A percentile compares a stretch with the other conserved stretches of the same genome.
Conservation (phyloP, 2,329 filamentous ascomycete species). For the Fusarium subtropicale region DNA sequence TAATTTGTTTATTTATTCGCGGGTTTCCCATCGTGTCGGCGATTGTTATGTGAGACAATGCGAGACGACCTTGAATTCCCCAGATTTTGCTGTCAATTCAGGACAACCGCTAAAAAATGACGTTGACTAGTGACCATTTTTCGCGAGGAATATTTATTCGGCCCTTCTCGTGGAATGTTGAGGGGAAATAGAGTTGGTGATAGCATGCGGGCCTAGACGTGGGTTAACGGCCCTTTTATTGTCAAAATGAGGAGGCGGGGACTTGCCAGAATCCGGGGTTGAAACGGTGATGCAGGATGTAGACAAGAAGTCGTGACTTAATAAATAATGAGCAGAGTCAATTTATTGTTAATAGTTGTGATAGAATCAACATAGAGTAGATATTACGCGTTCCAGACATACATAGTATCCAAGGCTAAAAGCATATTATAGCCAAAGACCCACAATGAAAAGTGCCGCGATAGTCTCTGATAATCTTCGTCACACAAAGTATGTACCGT, state of each 20-base stretch:
- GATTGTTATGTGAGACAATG: neutral
- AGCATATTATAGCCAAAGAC: neutral
- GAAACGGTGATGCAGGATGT: neutral
- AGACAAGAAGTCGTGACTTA: neutral
- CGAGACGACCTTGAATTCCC: constrained; percentile 4
- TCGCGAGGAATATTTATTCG: constrained; percentile 8
- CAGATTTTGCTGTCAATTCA: neutral
- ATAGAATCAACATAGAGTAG: neutral
- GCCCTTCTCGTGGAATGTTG: constrained; percentile 16
- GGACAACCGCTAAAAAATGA: neutral
- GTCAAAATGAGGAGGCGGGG: constrained; percentile 4
- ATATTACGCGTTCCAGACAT: no score
- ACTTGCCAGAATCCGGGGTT: constrained; percentile 6
- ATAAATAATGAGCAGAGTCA: neutral
- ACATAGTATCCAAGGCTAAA: neutral
- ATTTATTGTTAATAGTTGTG: neutral
- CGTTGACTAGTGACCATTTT: neutral
- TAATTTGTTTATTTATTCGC: no score
- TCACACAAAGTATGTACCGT: neutral
- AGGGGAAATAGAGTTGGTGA: constrained; percentile 29
- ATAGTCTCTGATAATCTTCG: neutral
- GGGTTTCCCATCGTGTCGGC: neutral
- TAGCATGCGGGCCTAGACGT: neutral
- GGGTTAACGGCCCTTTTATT: constrained; percentile 4
- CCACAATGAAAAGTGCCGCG: neutral